phyloP scores from a whole-genome alignment of 371 early-diverging fungal genomes.

The Actinomucor elegans region DNA sequence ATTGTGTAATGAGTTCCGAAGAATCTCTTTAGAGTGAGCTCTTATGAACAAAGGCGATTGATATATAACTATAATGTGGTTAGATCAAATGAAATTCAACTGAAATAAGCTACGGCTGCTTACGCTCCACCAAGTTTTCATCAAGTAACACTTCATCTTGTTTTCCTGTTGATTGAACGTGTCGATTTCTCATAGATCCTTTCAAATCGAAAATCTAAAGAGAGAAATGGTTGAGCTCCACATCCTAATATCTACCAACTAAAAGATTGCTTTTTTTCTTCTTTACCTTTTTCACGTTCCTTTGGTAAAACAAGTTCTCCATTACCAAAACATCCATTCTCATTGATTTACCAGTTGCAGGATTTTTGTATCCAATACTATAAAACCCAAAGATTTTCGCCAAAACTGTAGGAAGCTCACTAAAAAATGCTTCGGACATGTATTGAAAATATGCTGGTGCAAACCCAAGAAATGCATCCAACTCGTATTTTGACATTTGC shows the following conservation, averaged over 20 bases:
- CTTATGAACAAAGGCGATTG: constrained; percentile 91
- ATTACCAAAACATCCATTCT: constrained; percentile 93
- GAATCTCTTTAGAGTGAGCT: constrained; percentile 83
- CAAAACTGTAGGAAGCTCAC: constrained; percentile 85
- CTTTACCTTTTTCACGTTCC: constrained; percentile 70
- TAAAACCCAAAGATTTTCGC: constrained; percentile 96
- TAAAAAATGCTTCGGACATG: constrained; percentile 83
- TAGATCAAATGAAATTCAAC: background rate
- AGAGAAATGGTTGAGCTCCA: background rate
- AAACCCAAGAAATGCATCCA: constrained; percentile 90
- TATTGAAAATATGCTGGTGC: constrained; percentile 95
- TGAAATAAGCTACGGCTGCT: constrained; percentile 4
- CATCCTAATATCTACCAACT: background rate
- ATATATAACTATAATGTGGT: constrained; percentile 64
- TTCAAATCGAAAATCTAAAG: constrained; percentile 90
- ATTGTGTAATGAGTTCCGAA: constrained; percentile 83
- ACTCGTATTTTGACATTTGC: constrained; percentile 84
- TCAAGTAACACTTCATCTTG: constrained; percentile 91
- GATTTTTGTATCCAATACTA: constrained; percentile 85
- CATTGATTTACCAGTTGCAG: constrained; percentile 76
- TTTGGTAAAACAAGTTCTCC: constrained; percentile 95
- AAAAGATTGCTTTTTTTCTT: background rate
- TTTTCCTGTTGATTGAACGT: constrained; percentile 86
- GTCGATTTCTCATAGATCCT: constrained; percentile 94
- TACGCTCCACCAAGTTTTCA: constrained; percentile 89